Base-by-base conservation (phyloP, 495 filamentous ascomycete genomes). In the Neurospora sublineolata region DNA sequence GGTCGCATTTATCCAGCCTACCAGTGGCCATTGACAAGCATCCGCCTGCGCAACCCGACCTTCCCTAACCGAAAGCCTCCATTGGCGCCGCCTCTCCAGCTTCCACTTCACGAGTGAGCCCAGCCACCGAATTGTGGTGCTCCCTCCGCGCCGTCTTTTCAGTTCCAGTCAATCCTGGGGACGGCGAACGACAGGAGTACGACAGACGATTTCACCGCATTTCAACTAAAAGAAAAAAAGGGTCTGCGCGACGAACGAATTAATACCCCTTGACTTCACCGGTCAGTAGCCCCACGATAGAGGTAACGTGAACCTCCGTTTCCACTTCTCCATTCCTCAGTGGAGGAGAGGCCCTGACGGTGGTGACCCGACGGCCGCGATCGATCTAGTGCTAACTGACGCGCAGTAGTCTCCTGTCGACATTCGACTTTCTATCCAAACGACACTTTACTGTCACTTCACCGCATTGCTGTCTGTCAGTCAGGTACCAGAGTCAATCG, bases 401-500 rank as follows among this genome's bases (percentile, higher is more conserved):
- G 52, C 52, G 52, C 52, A 64, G 52, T 33, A 64, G 52, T 46
- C 42, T 52, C 44, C 20, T 12, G 44, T 33, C 52, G 9, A n/a
- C 44, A 52, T 58, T 52, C 20, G 20, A 52, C 44, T 52, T 52
- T 52, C 20, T 58, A 27, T 27, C 46, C 46, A 4, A 58, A 52
- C 20, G n/a, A 27, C 23, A 30, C 23, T 60, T 60, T 1, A 60
- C 23, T 60, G 52, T 58, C 52, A 60, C 27, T 64, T 64, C 52
- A 30, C 52, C 52, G 52, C 52, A 60, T 60, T 60, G 14, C 52
- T 4, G 27, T 40, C 33, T 33, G 71, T 42, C 74, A 69, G 77
- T 69, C 38, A 79, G 40, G 11, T 74, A 72, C 30, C 72, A 71
- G 37, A 76, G 77, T n/a, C 70, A 70, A 39, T 77, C 40, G 16